Base-by-base conservation (phyloP, 345 rosid species). In the Geranium brycei region DNA sequence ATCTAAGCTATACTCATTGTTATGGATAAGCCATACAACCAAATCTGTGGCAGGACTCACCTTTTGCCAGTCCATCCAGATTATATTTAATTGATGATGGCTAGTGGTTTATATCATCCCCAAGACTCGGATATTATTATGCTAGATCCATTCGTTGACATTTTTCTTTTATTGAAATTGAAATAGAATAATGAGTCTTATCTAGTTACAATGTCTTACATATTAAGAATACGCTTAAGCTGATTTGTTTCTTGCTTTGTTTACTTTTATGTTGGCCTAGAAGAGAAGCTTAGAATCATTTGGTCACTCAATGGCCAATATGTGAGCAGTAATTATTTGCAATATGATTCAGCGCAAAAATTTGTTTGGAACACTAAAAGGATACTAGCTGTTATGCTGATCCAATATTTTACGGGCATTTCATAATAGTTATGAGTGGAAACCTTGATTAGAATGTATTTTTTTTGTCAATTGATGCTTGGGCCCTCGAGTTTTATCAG, bases 401-500 rank as follows among this genome's bases (percentile, higher is more conserved):
- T 8, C 13, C 13, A 7, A 47, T 47, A 11, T 47, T 47, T 13
- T 8, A 10, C 3, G 53, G 53, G 53, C 11, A 47, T 11, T 47
- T 47, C 53, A 47, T 47, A 47, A 6, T 47, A 13, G 11, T 13
- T 47, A 47, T 47, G 11, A 47, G 53, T 35, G 41, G 41, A 35
- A 13, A 47, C 53, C 53, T 47, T 47, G 53, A 11, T 47, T 47
- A 47, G 13, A 47, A 47, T 47, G 53, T 57, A 7, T 64, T 60
- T 16, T n/a, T 18, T 58, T 35, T 57, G 19, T 58, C 12, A 55
- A 62, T 65, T 68, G 51, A 41, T 62, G 57, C 30, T 18, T 57
- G 61, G 62, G 66, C 32, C 12, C 68, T 75, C 56, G 41, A 35
- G 35, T 57, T 62, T 55, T 71, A 66, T 70, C 51, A 57, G 53